Evolutionary conservation across 768 basidiomycete species (phyloP).

Genomic region (Bullera alba): DNA sequence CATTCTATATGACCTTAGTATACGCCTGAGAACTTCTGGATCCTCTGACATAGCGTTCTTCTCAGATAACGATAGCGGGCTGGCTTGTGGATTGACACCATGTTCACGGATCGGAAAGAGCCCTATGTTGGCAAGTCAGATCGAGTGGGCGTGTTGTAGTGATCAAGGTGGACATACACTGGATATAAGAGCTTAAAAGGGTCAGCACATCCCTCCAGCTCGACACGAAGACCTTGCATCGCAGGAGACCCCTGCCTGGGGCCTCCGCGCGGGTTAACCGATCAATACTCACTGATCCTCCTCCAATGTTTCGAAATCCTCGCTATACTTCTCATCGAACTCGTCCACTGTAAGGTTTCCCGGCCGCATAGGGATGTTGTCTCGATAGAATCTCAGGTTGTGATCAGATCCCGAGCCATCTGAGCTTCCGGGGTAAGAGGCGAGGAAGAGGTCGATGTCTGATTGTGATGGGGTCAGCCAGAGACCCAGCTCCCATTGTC

Average conservation of each 20-base stretch:
- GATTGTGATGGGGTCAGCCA: neutral
- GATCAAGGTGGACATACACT: constrained; percentile 17
- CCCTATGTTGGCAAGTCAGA: constrained; percentile 15
- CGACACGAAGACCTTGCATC: neutral
- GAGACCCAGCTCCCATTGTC: neutral
- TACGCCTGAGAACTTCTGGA: constrained; percentile 12
- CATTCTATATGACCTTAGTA: constrained; percentile 34
- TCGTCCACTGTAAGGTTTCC: constrained; percentile 23
- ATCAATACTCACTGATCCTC: constrained; percentile 29
- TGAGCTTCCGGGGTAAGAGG: constrained; percentile 13
- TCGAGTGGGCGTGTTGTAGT: neutral
- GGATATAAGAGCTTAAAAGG: constrained; percentile 23
- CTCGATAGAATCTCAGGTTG: constrained; percentile 31
- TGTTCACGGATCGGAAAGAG: constrained; percentile 41
- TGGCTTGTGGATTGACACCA: constrained; percentile 35
- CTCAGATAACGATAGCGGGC: constrained; percentile 33
- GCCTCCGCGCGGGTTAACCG: neutral
- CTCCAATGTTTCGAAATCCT: constrained; percentile 29
- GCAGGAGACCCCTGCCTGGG: neutral
- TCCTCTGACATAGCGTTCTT: constrained; percentile 22
- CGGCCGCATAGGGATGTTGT: constrained; percentile 16
- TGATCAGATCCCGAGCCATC: neutral
- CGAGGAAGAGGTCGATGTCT: constrained; percentile 28
- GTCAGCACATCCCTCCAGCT: constrained; percentile 3
- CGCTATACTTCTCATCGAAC: constrained; percentile 16